Evolutionary conservation across 2,329 filamentous ascomycete species (phyloP).

Genomic region (Penicillium sp.): DNA sequence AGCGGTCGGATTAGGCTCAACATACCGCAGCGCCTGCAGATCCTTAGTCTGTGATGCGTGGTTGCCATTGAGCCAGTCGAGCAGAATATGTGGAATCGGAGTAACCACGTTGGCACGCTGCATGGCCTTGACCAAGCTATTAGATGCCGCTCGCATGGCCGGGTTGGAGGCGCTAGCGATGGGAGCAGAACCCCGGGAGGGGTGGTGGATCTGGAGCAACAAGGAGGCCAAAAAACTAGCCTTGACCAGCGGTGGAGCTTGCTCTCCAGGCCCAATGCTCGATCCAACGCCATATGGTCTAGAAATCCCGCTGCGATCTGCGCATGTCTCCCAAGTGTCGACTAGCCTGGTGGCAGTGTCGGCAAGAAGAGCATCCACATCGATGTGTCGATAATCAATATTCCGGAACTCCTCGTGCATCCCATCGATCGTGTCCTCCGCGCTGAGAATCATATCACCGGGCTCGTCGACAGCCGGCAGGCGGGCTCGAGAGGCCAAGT

Average conservation of each 20-base stretch:
- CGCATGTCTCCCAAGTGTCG: conserved; percentile 35
- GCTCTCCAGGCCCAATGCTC: conserved; percentile 66
- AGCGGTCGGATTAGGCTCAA: conserved; percentile 71
- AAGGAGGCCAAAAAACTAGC: conserved; percentile 78
- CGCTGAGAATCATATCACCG: conserved; percentile 70
- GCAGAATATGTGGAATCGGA: conserved; percentile 72
- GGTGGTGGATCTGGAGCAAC: conserved; percentile 77
- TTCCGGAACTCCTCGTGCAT: conserved; percentile 57
- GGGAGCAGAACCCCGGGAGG: conserved; percentile 45
- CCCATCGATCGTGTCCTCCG: conserved; percentile 68
- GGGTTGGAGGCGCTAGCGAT: conserved; percentile 25
- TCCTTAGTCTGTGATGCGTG: conserved; percentile 73
- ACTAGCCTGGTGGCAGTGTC: conserved; percentile 38
- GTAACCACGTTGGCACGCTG: conserved; percentile 29
- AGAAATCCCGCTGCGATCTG: conserved; percentile 45
- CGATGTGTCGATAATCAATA: conserved; percentile 32
- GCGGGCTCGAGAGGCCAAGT: conserved; percentile 60
- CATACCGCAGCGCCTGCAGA: conserved; percentile 62
- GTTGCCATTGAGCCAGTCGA: conserved; percentile 78
- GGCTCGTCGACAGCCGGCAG: conserved; percentile 67
- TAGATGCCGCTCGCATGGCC: conserved; percentile 27
- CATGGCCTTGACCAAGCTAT: conserved; percentile 32
- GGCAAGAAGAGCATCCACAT: conserved; percentile 35
- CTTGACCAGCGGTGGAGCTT: conserved; percentile 67
- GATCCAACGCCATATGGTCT: conserved; percentile 47